Conservation (phyloP, 1,139 yeast genomes). For the Taphrina sp. region DNA sequence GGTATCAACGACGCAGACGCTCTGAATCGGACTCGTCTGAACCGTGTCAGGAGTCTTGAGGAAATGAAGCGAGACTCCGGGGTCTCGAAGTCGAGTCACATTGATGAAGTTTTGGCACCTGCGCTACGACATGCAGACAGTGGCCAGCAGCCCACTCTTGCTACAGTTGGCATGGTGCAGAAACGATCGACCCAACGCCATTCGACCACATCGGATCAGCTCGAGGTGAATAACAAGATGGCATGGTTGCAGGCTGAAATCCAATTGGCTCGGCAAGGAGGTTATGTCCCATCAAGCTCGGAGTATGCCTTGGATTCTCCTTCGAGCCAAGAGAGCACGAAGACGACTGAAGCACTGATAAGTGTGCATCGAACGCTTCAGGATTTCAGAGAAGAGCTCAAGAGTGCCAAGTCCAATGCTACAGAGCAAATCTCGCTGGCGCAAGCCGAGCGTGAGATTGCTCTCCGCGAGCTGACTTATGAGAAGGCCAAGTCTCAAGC, state of each 20-base stretch:
- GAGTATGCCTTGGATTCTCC: no score
- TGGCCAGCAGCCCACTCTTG: neutral
- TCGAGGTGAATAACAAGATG: constrained; percentile 20
- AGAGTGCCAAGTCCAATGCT: constrained; percentile 44
- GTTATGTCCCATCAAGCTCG: no score
- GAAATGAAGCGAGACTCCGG: neutral
- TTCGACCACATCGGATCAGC: neutral
- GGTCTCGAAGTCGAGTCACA: neutral
- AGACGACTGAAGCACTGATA: no score
- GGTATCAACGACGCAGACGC: neutral
- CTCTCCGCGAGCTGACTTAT: constrained; percentile 35
- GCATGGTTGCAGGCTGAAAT: constrained; percentile 40
- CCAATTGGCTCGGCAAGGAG: constrained; percentile 38
- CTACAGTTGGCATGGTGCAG: no score
- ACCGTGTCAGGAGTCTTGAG: constrained; percentile 11
- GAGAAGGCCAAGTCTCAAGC: constrained; percentile 32
- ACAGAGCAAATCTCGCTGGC: constrained; percentile 41
- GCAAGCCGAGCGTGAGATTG: constrained; percentile 38
- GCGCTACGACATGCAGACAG: constrained; percentile 19
- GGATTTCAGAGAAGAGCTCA: no score
- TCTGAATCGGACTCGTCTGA: neutral
- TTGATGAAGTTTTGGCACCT: constrained; percentile 3
- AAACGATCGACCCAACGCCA: constrained; percentile 3
- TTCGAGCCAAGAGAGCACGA: no score
- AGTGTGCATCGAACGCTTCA: no score